Conservation (phyloP, 1,139 yeast genomes). For the Blastobotrys raffinosifermentans region DNA sequence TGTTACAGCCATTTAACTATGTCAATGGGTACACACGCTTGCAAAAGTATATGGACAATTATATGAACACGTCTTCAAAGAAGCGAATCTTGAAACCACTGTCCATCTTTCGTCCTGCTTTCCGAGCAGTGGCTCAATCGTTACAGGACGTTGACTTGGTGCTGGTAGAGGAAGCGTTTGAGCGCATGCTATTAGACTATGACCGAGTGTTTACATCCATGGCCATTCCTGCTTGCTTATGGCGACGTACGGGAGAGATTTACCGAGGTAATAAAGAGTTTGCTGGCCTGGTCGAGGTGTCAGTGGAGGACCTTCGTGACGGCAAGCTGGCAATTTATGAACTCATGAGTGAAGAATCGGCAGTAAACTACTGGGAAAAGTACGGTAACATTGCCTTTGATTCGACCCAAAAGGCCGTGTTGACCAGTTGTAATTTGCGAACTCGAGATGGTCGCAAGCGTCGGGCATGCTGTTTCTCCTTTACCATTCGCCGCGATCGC, state of each 20-base stretch:
- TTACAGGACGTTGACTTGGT: conserved; percentile 88
- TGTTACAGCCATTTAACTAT: conserved; percentile 87
- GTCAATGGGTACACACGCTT: conserved; percentile 90
- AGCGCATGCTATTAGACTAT: conserved; percentile 85
- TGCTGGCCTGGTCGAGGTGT: conserved; percentile 90
- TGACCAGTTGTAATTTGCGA: conserved; percentile 84
- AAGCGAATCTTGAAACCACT: conserved; percentile 87
- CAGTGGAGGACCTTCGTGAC: conserved; percentile 85
- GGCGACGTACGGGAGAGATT: conserved; percentile 97
- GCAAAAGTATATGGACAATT: conserved; percentile 87
- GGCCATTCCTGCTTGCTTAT: conserved; percentile 97
- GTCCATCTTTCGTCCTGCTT: conserved; percentile 85
- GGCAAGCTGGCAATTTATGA: conserved; percentile 92
- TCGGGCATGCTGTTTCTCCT: conserved; percentile 87
- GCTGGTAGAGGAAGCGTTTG: conserved; percentile 89
- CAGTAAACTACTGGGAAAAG: conserved; percentile 98
- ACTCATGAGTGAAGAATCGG: conserved; percentile 92
- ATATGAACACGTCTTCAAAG: conserved; percentile 79
- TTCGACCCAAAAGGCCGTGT: conserved; percentile 89
- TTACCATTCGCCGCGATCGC: conserved; percentile 86
- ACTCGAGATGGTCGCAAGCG: conserved; percentile 78
- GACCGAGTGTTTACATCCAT: conserved; percentile 94
- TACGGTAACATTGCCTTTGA: conserved; percentile 96
- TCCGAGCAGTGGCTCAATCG: conserved; percentile 86
- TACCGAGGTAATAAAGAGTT: conserved; percentile 94